Conservation (phyloP, 2,329 filamentous ascomycete species). For the Xylogone sp. region DNA sequence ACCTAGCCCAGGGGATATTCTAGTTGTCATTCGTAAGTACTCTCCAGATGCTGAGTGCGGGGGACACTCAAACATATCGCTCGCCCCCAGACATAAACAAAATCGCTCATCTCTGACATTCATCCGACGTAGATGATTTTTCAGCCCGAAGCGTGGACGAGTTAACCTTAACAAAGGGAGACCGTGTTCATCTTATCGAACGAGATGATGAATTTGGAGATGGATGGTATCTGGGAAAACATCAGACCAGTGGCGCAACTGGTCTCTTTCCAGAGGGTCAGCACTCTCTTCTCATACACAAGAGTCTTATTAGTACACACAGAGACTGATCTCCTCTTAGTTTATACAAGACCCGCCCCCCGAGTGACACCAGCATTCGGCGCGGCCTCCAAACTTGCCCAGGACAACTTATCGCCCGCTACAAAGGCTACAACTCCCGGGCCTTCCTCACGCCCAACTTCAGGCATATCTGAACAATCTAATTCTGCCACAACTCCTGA, state of each 20-base stretch:
- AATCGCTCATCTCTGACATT: conserved; percentile 8
- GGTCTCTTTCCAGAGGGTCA: conserved; percentile 81
- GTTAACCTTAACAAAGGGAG: conserved; percentile 80
- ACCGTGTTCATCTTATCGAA: conserved; percentile 78
- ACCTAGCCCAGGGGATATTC: conserved; percentile 62
- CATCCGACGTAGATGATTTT: conserved; percentile 70
- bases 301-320: neutral
- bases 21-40: conserved; percentile 69
- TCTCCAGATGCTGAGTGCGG: neutral
- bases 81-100: neutral
- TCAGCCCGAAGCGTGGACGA: conserved; percentile 88
- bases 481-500: conserved; percentile 9
- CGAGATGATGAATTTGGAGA: conserved; percentile 86
- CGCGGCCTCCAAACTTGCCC: neutral
- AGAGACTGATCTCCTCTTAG: conserved; percentile 18
- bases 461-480: neutral
- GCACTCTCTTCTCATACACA: neutral
- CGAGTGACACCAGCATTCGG: conserved; percentile 22
- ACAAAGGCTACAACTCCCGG: neutral
- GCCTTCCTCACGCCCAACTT: neutral
- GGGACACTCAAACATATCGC: neutral
- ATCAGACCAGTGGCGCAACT: conserved; percentile 68
- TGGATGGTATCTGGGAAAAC: conserved; percentile 78
- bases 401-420: neutral
- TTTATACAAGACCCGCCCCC: conserved; percentile 31